Conservation (phyloP, 1,139 yeast genomes). For the Scheffersomyces lignicola region DNA sequence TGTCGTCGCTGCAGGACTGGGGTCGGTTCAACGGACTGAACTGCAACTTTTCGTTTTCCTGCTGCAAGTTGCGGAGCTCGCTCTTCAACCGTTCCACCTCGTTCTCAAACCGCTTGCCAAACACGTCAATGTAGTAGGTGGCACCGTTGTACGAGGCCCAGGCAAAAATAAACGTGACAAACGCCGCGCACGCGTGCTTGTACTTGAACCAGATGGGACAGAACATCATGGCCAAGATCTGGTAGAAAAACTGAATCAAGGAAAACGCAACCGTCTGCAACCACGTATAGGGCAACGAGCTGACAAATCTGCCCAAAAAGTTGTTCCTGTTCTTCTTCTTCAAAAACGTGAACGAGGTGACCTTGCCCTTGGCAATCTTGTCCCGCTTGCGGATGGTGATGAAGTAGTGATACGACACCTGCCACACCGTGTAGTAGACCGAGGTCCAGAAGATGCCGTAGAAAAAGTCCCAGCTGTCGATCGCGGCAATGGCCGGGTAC, state of each 20-base stretch:
- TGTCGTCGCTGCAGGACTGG: slow-evolving; percentile 8
- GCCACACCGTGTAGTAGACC: slow-evolving; percentile 90
- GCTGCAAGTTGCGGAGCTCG: slow-evolving; percentile 63
- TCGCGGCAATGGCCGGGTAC: slow-evolving; percentile 77
- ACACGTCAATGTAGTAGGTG: slow-evolving; percentile 86
- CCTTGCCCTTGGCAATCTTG: slow-evolving; percentile 80
- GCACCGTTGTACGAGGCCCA: slow-evolving; percentile 93
- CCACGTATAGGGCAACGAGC: slow-evolving; percentile 75
- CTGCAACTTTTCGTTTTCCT: slow-evolving; percentile 47
- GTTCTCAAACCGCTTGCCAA: slow-evolving; percentile 83
- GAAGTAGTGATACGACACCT: slow-evolving; percentile 82
- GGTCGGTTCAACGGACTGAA: slow-evolving; percentile 20
- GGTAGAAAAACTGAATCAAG: slow-evolving; percentile 82
- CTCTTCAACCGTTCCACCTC: slow-evolving; percentile 71
- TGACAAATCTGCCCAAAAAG: slow-evolving; percentile 74
- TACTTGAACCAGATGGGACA: slow-evolving; percentile 85
- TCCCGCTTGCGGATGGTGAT: slow-evolving; percentile 79
- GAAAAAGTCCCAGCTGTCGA: slow-evolving; percentile 68
- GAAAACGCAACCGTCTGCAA: slow-evolving; percentile 87
- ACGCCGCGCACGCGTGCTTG: slow-evolving; percentile 65
- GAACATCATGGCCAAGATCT: slow-evolving; percentile 81
- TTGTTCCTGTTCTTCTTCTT: slow-evolving; percentile 68
- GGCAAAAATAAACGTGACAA: slow-evolving; percentile 68
- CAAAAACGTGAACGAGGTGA: slow-evolving; percentile 84
- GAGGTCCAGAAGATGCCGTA: slow-evolving; percentile 79